These are phyloP conservation scores for Rhododendron kiyosumense DNA, from an alignment of 148 eudicot species.

Conservation along the genomic window DNA sequence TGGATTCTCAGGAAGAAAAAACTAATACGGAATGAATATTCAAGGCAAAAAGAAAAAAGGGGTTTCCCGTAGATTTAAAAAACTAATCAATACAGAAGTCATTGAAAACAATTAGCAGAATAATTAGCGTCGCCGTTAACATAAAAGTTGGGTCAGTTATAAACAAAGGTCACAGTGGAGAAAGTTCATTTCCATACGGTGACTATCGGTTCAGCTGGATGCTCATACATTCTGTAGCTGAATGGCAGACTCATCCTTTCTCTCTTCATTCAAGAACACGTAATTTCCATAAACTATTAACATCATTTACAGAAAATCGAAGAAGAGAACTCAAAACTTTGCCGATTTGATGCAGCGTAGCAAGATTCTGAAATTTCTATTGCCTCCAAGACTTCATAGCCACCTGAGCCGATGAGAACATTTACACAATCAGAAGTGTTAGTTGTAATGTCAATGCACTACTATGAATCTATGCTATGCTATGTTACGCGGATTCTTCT, in stretches of 20 bases:
- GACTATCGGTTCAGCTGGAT: background rate
- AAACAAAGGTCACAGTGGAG: conserved; percentile 3
- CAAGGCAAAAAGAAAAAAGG: background rate
- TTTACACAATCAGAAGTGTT: too few species aligned
- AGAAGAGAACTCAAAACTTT: background rate
- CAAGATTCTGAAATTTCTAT: background rate
- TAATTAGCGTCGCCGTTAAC: background rate
- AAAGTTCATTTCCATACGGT: background rate
- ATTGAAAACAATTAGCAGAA: background rate
- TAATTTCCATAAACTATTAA: background rate
- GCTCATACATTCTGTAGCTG: background rate
- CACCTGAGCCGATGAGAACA: background rate
- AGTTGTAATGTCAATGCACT: background rate
- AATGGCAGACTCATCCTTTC: background rate
- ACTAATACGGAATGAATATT: background rate
- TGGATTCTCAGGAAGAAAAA: background rate
- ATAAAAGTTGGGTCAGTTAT: background rate
- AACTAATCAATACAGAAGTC: background rate
- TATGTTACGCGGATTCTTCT: background rate
- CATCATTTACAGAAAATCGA: background rate
- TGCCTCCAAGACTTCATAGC: background rate
- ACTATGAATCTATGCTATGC: background rate
- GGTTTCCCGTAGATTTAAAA: background rate
- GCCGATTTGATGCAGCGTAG: background rate
- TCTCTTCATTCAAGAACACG: background rate